These are phyloP conservation scores for Globisporangium polare DNA, from an alignment of 352 stramenopile species.

Conservation along the genomic window DNA sequence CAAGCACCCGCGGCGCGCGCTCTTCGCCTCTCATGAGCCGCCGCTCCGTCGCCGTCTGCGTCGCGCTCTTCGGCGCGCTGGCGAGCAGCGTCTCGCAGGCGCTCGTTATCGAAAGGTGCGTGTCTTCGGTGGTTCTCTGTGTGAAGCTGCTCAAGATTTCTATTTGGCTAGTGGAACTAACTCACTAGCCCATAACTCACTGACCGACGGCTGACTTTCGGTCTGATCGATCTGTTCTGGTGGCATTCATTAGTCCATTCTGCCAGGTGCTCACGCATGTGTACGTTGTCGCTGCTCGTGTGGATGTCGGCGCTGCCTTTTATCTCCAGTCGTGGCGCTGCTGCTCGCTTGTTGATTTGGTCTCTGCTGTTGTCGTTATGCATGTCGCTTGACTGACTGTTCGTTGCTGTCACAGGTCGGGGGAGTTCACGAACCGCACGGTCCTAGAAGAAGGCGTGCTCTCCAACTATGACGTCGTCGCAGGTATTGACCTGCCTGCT, in stretches of 20 bases:
- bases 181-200: too few species aligned
- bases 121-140: background rate
- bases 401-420: constrained; percentile 27
- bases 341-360: too few species aligned
- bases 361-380: background rate
- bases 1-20: background rate
- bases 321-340: too few species aligned
- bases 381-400: background rate
- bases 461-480: constrained; percentile 33
- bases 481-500: constrained; percentile 19
- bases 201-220: background rate
- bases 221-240: constrained; percentile 1
- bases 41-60: constrained; percentile 14
- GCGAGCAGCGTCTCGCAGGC: constrained; percentile 17
- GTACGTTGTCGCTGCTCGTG: constrained; percentile 25
- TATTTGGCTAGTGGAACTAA: too few species aligned
- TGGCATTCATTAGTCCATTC: constrained; percentile 28
- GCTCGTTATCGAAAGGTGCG: constrained; percentile 51
- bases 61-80: constrained; percentile 17
- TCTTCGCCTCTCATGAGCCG: constrained; percentile 8
- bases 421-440: constrained; percentile 69
- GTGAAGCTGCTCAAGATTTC: background rate
- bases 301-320: background rate
- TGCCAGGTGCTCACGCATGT: constrained; percentile 65
- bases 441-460: constrained; percentile 33